Base-by-base conservation (phyloP, 495 filamentous ascomycete species). In the Penicillium soppii region DNA sequence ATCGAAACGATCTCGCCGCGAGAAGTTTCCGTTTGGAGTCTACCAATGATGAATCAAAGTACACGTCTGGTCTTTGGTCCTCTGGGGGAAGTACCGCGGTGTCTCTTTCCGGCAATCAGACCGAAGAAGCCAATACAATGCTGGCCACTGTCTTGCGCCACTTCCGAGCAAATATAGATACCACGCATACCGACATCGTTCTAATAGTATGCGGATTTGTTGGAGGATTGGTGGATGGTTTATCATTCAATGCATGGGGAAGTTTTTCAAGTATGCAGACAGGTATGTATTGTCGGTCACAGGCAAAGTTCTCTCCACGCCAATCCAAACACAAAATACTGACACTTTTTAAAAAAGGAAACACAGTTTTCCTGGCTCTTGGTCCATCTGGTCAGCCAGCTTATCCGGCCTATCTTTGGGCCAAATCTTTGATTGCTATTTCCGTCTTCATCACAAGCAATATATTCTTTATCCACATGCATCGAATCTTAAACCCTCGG, bases 241-340 rank as follows among this genome's bases (percentile, higher is more conserved):
- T 71, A 3, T 70, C 74, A 40, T 76, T 65, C 50, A 61, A 67
- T 58, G 77, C 79, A 25, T 82, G 78, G 63, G 76, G 79, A 3
- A 80, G 75, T 57, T 82, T 82, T 56, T 69, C 78, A 26, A 78
- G 76, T 47, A 82, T 82, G 79, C 79, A 82, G 59, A 82, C 79
- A 43, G 77, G 77, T 47, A 37, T 74, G 67, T 55, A 56, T 53
- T 37, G 20, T 10, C 29, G 6, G 0, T 43, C 16, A 1, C 22
- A 20, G 3, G 10, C 12, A 7, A 6, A 7, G 8, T 15, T 19
- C 12, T 19, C 12, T 21, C n/a, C n/a, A 2, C 7, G 30, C n/a
- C 37, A 25, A 47, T 52, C 20, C 16, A 35, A 37, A 10, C 12
- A 10, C 26, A 32, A 7, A 12, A n/a, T 0, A 16, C 35, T 48